phyloP scores from a whole-genome alignment of 495 filamentous ascomycete genomes.

The Mytilinidion resinicola region DNA sequence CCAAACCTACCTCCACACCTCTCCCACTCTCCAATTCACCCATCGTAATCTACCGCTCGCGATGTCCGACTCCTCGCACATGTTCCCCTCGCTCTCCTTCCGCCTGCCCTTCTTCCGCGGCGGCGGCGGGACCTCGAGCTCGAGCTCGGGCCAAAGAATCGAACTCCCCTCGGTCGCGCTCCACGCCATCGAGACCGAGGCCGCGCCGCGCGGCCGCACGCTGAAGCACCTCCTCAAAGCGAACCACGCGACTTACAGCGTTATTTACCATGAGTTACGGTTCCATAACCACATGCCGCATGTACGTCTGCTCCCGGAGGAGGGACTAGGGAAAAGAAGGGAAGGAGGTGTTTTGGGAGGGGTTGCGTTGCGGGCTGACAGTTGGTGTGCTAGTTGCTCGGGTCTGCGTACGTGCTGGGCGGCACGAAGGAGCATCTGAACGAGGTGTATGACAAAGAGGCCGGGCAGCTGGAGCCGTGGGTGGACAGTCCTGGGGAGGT shows the following conservation, averaged over 20 bases:
- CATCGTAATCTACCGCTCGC: neutral
- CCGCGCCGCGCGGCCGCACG: constrained; percentile 71
- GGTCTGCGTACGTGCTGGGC: constrained; percentile 78
- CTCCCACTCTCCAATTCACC: too few relatives aligned
- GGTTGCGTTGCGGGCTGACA: too few relatives aligned
- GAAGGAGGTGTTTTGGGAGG: neutral
- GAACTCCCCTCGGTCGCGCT: constrained; percentile 63
- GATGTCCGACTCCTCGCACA: neutral
- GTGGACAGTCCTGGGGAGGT: constrained; percentile 77
- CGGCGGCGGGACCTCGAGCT: neutral
- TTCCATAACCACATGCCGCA: constrained; percentile 89
- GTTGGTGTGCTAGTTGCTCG: constrained; percentile 49
- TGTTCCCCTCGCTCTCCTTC: constrained; percentile 23
- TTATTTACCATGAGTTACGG: constrained; percentile 67
- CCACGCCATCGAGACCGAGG: constrained; percentile 69
- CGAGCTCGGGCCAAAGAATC: constrained; percentile 37
- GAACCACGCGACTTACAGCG: constrained; percentile 84
- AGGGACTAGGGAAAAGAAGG: neutral
- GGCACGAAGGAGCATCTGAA: constrained; percentile 65
- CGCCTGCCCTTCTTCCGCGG: constrained; percentile 9
- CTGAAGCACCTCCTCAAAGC: constrained; percentile 84
- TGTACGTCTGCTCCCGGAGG: too few relatives aligned
- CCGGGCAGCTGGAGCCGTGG: constrained; percentile 72
- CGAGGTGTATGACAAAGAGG: constrained; percentile 70
- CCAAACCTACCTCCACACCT: too few relatives aligned